Conservation (phyloP, 2,329 filamentous ascomycete species). For the Blastomyces gilchristii region DNA sequence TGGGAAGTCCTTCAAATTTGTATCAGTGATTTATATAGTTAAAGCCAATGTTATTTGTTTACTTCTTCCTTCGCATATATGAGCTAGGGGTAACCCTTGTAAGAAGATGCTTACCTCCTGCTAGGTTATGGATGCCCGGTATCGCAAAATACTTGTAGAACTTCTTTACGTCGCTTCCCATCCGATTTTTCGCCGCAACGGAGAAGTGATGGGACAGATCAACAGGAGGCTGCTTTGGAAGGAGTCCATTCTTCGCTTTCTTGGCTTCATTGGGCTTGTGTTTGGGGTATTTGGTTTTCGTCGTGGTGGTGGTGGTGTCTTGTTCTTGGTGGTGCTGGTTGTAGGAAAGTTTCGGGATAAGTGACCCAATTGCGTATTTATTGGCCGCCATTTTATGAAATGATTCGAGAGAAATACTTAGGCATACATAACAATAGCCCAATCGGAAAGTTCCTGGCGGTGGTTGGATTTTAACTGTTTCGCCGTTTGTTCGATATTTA, state of each 20-base stretch:
- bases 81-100: background rate
- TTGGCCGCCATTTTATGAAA: background rate
- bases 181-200: conserved; percentile 53
- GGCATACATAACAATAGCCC: background rate
- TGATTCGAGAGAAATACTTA: background rate
- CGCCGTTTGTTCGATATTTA: background rate
- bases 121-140: conserved; percentile 51
- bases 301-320: background rate
- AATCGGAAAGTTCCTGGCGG: background rate
- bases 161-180: conserved; percentile 59
- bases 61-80: background rate
- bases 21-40: conserved; percentile 5
- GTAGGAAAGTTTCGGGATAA: background rate
- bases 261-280: background rate
- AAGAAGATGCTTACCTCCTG: conserved; percentile 39
- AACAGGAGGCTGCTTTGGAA: conserved; percentile 39
- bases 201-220: conserved; percentile 76
- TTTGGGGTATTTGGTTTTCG: background rate
- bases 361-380: background rate
- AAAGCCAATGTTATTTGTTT: background rate
- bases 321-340: background rate
- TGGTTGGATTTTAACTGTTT: background rate
- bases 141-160: conserved; percentile 77
- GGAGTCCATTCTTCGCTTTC: background rate
- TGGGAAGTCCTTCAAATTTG: conserved; percentile 56